These are phyloP conservation scores for Penicillium angulare DNA, from an alignment of 495 filamentous ascomycete genomes.

Conservation along the genomic window DNA sequence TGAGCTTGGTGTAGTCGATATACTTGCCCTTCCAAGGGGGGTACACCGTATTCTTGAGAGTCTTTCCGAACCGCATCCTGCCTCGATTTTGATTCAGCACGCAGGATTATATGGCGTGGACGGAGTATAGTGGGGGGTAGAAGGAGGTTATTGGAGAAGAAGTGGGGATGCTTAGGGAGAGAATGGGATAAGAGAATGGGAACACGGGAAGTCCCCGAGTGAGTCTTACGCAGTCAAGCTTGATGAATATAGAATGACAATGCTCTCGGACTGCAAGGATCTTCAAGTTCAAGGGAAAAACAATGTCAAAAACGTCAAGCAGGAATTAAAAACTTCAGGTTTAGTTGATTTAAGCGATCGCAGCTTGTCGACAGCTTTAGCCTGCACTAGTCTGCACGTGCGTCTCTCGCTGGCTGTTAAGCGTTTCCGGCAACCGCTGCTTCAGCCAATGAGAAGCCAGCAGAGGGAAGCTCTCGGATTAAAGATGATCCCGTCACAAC, in stretches of 20 bases:
- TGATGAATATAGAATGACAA: neutral
- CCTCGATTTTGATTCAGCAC: neutral
- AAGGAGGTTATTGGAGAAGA: neutral
- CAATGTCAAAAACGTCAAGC: neutral
- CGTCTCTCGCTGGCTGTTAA: slow-evolving; percentile 3
- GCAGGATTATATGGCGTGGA: neutral
- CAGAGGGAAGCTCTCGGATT: neutral
- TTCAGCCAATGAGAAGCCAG: slow-evolving; percentile 4
- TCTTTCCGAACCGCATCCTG: slow-evolving; percentile 90
- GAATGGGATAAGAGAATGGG: too few relatives aligned
- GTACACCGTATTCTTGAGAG: slow-evolving; percentile 75
- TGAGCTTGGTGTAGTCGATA: slow-evolving; percentile 92
- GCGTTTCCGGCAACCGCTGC: neutral
- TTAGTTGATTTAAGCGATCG: slow-evolving; percentile 6
- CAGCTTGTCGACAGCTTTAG: slow-evolving; percentile 3
- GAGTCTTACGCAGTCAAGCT: too few relatives aligned
- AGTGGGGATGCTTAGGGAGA: too few relatives aligned
- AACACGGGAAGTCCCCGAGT: too few relatives aligned
- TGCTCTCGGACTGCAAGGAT: too few relatives aligned
- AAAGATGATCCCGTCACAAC: neutral
- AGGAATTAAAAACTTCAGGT: slow-evolving; percentile 2
- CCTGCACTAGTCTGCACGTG: slow-evolving; percentile 10
- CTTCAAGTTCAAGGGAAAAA: neutral
- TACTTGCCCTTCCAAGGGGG: slow-evolving; percentile 89
- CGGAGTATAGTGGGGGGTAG: too few relatives aligned